Conservation (phyloP, 192 early-diverging fungal genomes). For the Coemansia sp. region DNA sequence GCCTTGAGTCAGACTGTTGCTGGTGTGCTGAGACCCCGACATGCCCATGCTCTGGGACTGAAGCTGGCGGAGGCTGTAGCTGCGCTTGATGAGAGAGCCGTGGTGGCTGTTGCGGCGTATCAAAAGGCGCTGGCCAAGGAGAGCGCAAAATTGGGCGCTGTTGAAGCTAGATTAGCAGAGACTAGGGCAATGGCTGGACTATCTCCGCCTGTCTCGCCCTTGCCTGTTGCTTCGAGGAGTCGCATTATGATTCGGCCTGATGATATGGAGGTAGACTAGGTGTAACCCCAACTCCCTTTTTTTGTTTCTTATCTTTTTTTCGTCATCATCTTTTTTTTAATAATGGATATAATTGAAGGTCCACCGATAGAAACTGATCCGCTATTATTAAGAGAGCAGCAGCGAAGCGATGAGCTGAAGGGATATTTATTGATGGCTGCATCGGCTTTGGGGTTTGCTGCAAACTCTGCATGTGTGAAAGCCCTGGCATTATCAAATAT, state of each 20-base stretch:
- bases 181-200: background rate
- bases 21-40: slow-evolving; percentile 50
- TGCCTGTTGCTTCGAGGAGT: background rate
- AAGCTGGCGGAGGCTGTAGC: background rate
- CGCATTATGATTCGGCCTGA: background rate
- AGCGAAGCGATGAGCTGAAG: slow-evolving; percentile 36
- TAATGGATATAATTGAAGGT: background rate
- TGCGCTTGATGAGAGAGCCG: background rate
- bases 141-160: slow-evolving; percentile 42
- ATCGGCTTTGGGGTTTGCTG: slow-evolving; percentile 72
- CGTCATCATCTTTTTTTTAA: background rate
- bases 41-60: slow-evolving; percentile 32
- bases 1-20: slow-evolving; percentile 47
- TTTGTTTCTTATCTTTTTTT: background rate
- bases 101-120: slow-evolving; percentile 31
- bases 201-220: slow-evolving; percentile 6
- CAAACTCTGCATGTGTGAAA: slow-evolving; percentile 76
- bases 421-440: slow-evolving; percentile 62
- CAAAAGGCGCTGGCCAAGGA: slow-evolving; percentile 45
- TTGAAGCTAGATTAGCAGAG: slow-evolving; percentile 48
- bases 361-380: background rate
- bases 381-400: background rate
- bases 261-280: slow-evolving; percentile 13
- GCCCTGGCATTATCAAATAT: slow-evolving; percentile 59
- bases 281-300: background rate